phyloP scores from a whole-genome alignment of 306 rosid genomes.

The Quercus berberidifolia region DNA sequence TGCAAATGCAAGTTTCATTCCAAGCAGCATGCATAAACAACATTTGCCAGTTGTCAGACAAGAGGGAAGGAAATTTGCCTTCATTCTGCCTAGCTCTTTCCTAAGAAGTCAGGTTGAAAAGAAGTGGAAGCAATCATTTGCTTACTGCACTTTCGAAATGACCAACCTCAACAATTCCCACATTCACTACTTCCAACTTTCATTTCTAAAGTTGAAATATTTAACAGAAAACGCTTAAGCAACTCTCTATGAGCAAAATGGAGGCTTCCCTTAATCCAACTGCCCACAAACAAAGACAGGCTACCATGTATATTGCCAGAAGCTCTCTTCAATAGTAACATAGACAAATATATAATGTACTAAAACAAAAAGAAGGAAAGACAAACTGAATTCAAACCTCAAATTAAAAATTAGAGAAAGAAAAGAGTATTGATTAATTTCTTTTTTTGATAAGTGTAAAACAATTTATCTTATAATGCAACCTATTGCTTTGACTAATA shows the following conservation, averaged over 20 bases:
- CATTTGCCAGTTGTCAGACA: background rate
- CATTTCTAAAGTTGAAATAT: background rate
- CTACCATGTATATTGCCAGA: background rate
- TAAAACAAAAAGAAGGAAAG: too few species aligned
- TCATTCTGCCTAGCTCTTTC: conserved; percentile 9
- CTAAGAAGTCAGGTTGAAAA: background rate
- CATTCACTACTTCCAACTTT: conserved; percentile 5
- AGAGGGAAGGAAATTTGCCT: background rate
- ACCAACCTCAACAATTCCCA: background rate
- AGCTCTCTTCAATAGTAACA: background rate
- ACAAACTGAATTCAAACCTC: too few species aligned
- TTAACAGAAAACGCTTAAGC: background rate
- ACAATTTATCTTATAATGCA: too few species aligned
- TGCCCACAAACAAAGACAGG: background rate
- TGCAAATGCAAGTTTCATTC: background rate
- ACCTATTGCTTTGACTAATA: too few species aligned
- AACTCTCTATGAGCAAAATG: background rate
- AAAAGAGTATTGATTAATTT: too few species aligned
- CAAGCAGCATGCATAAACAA: background rate
- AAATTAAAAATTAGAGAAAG: too few species aligned
- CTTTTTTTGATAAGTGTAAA: too few species aligned
- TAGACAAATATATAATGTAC: background rate
- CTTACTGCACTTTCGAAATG: background rate
- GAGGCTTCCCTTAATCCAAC: background rate
- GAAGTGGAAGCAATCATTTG: conserved; percentile 2